These are phyloP conservation scores for Penicillium sp. DNA, from an alignment of 2,329 filamentous ascomycete genomes.

Conservation along the genomic window DNA sequence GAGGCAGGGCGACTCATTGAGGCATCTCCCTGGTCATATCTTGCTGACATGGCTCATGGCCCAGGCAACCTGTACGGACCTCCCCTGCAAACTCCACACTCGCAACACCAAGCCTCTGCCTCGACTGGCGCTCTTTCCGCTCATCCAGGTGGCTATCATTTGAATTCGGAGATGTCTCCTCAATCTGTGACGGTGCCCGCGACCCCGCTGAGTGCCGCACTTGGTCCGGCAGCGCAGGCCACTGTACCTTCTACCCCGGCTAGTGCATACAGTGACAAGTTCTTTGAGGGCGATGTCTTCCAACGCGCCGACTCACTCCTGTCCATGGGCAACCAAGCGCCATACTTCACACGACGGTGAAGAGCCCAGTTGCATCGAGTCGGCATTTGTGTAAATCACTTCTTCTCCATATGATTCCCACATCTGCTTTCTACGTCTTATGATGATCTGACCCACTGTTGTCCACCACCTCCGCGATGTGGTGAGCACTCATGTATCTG, in stretches of 20 bases:
- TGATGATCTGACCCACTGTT: too few species aligned
- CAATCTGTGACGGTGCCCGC: conserved; percentile 62
- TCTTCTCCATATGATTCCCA: conserved; percentile 1
- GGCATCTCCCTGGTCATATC: conserved; percentile 57
- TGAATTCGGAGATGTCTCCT: conserved; percentile 35
- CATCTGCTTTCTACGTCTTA: neutral
- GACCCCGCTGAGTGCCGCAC: conserved; percentile 80
- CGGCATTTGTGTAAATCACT: neutral
- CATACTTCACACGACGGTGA: conserved; percentile 40
- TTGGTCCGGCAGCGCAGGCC: conserved; percentile 84
- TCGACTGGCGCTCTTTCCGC: conserved; percentile 22
- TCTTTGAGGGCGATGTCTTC: conserved; percentile 47
- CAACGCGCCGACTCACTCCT: conserved; percentile 46
- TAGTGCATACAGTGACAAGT: conserved; percentile 45
- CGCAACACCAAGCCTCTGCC: conserved; percentile 30
- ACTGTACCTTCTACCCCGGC: conserved; percentile 64
- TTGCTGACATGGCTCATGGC: conserved; percentile 41
- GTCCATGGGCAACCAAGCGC: conserved; percentile 40
- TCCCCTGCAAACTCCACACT: conserved; percentile 29
- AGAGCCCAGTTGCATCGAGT: neutral
- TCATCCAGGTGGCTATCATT: conserved; percentile 20
- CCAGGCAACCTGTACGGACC: conserved; percentile 33
- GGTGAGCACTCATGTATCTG: too few species aligned
- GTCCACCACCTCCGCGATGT: too few species aligned
- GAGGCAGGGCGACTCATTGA: conserved; percentile 70